These are phyloP conservation scores for Fusarium concolor DNA, from an alignment of 2,329 filamentous ascomycete species.

Conservation along the genomic window DNA sequence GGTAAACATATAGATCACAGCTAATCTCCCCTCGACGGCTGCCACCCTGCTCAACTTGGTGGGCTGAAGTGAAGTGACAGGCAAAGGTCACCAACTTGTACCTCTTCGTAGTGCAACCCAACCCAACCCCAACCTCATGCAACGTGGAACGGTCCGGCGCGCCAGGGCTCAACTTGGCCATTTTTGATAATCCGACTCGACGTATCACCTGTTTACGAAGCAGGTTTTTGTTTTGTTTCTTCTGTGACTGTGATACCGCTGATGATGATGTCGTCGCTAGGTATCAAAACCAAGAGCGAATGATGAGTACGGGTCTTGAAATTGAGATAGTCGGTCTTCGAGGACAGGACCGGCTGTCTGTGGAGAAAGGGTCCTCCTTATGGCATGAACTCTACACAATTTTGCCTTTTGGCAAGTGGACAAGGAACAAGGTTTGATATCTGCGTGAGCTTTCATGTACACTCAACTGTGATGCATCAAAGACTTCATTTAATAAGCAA, in stretches of 20 bases:
- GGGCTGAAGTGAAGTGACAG: constrained; percentile 21
- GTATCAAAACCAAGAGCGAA: neutral
- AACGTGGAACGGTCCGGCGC: constrained; percentile 38
- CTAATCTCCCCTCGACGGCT: neutral
- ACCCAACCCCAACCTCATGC: constrained; percentile 25
- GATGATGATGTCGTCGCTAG: neutral
- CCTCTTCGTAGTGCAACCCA: constrained; percentile 25
- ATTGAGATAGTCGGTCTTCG: neutral
- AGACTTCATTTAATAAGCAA: neutral
- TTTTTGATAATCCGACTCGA: neutral
- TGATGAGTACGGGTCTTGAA: neutral
- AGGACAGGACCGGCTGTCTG: constrained; percentile 1
- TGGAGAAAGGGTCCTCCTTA: neutral
- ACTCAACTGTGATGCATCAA: constrained; percentile 26
- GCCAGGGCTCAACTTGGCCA: constrained; percentile 22
- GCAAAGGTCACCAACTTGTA: constrained; percentile 11
- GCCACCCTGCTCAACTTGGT: constrained; percentile 1
- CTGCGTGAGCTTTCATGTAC: constrained; percentile 7
- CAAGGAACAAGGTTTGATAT: constrained; percentile 29
- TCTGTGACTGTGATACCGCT: neutral
- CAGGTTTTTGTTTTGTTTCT: neutral
- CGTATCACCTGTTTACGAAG: neutral
- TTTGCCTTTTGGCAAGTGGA: neutral
- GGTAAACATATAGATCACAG: neutral
- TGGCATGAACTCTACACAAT: neutral